Percentiles rank a stretch among this genome's conserved stretches.
Evolutionary conservation across 768 basidiomycete genomes (phyloP).

Genomic region (Suillus occidentalis): DNA sequence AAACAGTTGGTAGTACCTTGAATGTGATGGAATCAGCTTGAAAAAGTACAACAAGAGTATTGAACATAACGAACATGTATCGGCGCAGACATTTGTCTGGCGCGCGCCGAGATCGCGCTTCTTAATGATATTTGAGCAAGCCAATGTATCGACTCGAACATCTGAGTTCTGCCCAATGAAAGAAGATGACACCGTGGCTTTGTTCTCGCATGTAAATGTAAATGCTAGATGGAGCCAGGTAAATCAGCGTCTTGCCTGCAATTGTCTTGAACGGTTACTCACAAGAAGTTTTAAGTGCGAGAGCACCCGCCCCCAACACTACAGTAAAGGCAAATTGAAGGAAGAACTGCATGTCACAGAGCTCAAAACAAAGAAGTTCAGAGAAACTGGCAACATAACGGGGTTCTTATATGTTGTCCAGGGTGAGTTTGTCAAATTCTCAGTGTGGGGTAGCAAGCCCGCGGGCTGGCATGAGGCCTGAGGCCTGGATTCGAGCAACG

Average conservation of each 20-base stretch:
- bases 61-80: slow-evolving; percentile 32
- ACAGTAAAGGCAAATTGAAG: not conserved
- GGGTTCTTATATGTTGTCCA: not conserved
- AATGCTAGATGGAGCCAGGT: slow-evolving; percentile 2
- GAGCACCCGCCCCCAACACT: not conserved
- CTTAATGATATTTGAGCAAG: slow-evolving; percentile 26
- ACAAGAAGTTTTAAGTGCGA: not conserved
- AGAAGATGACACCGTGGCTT: slow-evolving; percentile 7
- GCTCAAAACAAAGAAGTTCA: not conserved
- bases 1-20: slow-evolving; percentile 46
- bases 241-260: not conserved
- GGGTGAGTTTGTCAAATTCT: not conserved
- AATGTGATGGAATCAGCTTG: not conserved
- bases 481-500: not conserved
- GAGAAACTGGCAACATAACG: not conserved
- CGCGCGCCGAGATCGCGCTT: slow-evolving; percentile 9
- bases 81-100: slow-evolving; percentile 41
- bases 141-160: slow-evolving; percentile 38
- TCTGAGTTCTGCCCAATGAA: slow-evolving; percentile 44
- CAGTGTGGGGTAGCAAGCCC: not conserved
- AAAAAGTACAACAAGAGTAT: not conserved
- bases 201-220: slow-evolving; percentile 10
- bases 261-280: not conserved
- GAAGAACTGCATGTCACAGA: not conserved
- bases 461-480: not conserved